A percentile compares a stretch with the other conserved stretches of the same genome.
Evolutionary conservation across 108 stramenopile genomes (phyloP).

Genomic region (Mediolabrus comicus): DNA sequence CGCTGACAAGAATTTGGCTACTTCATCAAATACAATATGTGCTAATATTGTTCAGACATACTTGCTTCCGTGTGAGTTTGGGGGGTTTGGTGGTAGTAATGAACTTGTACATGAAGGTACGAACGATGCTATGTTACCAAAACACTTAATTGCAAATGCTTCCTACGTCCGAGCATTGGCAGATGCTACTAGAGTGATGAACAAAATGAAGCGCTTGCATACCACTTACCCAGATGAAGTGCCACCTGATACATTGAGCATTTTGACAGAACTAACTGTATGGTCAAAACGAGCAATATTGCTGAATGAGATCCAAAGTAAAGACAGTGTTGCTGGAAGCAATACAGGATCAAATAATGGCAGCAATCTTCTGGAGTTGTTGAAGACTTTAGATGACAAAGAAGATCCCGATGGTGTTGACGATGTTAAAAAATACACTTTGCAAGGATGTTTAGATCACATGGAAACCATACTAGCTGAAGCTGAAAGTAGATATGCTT

Average conservation of each 20-base stretch:
- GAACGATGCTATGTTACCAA: constrained; percentile 28
- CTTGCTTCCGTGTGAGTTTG: constrained; percentile 26
- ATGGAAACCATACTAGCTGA: constrained; percentile 31
- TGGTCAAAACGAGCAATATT: constrained; percentile 36
- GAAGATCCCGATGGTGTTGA: neutral
- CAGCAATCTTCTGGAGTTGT: constrained; percentile 9
- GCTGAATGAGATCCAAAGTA: constrained; percentile 3
- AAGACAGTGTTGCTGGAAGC: neutral
- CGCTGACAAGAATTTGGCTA: neutral
- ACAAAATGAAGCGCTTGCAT: constrained; percentile 37
- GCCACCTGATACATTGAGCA: constrained; percentile 30
- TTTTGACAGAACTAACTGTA: constrained; percentile 34
- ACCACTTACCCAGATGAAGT: constrained; percentile 15
- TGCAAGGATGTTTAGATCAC: constrained; percentile 21
- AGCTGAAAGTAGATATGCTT: constrained; percentile 18
- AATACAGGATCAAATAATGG: neutral
- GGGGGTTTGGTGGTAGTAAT: constrained; percentile 22
- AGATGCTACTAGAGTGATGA: constrained; percentile 34
- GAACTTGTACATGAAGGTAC: constrained; percentile 1
- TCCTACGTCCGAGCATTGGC: constrained; percentile 26
- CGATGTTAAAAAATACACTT: constrained; percentile 12
- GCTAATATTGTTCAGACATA: constrained; percentile 40
- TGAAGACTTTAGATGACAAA: constrained; percentile 13
- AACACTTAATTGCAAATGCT: constrained; percentile 23
- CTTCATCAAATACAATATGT: constrained; percentile 27